Percentiles rank a stretch among this genome's conserved stretches.
phyloP scores from a whole-genome alignment of 345 rosid species.

The Psidium friedrichsthalianum region DNA sequence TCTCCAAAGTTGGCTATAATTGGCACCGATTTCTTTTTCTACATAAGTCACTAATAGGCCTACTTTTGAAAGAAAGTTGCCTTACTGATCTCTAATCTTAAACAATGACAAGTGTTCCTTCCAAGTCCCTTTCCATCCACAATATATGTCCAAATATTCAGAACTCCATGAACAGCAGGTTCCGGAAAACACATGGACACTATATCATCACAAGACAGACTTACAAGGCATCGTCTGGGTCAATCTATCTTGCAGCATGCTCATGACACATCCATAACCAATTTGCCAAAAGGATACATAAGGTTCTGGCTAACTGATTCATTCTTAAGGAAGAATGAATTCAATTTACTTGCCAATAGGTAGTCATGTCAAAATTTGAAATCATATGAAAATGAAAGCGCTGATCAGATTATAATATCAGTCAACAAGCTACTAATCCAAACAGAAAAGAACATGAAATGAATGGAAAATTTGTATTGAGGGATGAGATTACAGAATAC shows the following conservation, averaged over 20 bases:
- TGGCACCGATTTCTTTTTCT: background rate
- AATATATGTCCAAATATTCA: background rate
- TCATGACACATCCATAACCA: background rate
- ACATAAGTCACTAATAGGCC: background rate
- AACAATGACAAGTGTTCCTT: background rate
- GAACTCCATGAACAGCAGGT: background rate
- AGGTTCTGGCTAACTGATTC: background rate
- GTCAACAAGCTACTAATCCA: background rate
- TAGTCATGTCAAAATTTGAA: background rate
- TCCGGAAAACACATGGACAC: background rate
- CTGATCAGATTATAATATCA: background rate
- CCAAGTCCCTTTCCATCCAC: background rate
- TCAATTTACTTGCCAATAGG: background rate
- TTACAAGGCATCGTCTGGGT: background rate
- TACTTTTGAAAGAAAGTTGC: background rate
- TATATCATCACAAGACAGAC: background rate
- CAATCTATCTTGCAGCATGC: background rate
- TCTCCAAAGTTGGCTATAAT: background rate
- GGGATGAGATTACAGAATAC: slow-evolving; percentile 18
- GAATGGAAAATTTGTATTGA: background rate
- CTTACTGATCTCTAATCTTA: background rate
- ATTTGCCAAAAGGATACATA: background rate
- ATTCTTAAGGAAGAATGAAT: background rate
- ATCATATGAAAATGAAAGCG: background rate
- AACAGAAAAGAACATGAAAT: background rate